Evolutionary conservation across 768 basidiomycete genomes (phyloP), one percentile per base, ranked within the genome.

Genomic region (Leccinum arenicola): DNA sequence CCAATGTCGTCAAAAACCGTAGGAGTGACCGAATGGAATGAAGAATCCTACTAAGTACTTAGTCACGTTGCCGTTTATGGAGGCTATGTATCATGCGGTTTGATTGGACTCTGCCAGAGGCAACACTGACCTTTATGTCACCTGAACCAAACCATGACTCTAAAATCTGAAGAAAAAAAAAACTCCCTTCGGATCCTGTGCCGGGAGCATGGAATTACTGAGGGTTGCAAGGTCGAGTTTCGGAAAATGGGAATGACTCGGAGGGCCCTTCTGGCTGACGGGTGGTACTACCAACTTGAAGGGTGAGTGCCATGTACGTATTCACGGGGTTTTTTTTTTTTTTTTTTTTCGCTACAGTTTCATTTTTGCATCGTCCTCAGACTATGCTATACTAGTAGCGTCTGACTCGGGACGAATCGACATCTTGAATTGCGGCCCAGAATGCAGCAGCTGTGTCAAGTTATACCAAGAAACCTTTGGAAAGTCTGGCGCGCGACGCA

Each of bases 341-440:
- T 33, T 33, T 33, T 33, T 21, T 55, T 61, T 69, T 68, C 69
- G 67, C 54, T 66, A 68, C 71, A 64, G 50, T 66, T 63, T 70
- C 73, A 73, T 82, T 80, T 68, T 73, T 60, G 61, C 57, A 53
- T 60, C 73, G 70, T 74, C 81, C 81, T 82, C 78, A 99, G 97
- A 99, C 80, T 98, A 98, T 77, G 90, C 94, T 59, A 93, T 99
- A 33, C 10, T 33, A 76, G 80, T 98, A 82, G 93, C 93, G 54
- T 97, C 95, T 17, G 97, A 99, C 78, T 97, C 97, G 23, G 97
- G 97, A n/a, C 86, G 95, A 54, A 89, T 98, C 52, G 80, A 96
- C 55, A 97, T 99, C 67, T 80, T 99, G 60, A 97, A 99, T 75
- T 98, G 96, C 78, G 93, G 97, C 71, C 86, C 93, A 0, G 87